phyloP scores from a whole-genome alignment of 805 yeast genomes.

The Pichia pseudocactophila region DNA sequence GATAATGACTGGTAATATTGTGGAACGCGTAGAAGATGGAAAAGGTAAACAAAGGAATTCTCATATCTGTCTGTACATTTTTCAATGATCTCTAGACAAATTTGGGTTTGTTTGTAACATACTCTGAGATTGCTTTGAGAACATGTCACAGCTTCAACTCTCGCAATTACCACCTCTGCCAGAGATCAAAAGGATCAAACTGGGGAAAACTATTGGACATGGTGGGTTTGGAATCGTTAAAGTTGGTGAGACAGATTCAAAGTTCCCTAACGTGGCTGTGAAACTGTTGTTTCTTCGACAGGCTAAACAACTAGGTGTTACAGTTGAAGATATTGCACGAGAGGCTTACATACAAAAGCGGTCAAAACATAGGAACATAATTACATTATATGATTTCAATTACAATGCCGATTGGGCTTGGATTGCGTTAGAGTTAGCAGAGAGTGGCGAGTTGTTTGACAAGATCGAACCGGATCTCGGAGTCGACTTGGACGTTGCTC shows the following conservation, averaged over 20 bases:
- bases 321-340: slow-evolving; percentile 31
- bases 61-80: background rate
- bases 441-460: slow-evolving; percentile 71
- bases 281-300: slow-evolving; percentile 41
- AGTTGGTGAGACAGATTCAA: slow-evolving; percentile 29
- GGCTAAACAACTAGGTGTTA: slow-evolving; percentile 26
- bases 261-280: slow-evolving; percentile 36
- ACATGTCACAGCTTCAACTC: slow-evolving; percentile 26
- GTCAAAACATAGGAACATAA: slow-evolving; percentile 52
- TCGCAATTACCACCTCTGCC: slow-evolving; percentile 44
- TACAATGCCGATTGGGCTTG: slow-evolving; percentile 50
- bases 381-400: slow-evolving; percentile 45
- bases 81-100: too few species aligned
- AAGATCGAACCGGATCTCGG: slow-evolving; percentile 73
- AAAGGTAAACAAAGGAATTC: slow-evolving; percentile 3
- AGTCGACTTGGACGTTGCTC: slow-evolving; percentile 56
- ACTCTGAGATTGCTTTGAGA: background rate
- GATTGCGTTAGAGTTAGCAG: slow-evolving; percentile 60
- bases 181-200: slow-evolving; percentile 33
- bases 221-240: slow-evolving; percentile 63
- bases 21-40: slow-evolving; percentile 1
- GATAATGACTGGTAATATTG: background rate
- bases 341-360: slow-evolving; percentile 54
- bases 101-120: too few species aligned
- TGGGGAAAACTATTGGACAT: slow-evolving; percentile 52